Conservation (phyloP, 805 yeast species). For the Sugiyamaella mastotermitis region DNA sequence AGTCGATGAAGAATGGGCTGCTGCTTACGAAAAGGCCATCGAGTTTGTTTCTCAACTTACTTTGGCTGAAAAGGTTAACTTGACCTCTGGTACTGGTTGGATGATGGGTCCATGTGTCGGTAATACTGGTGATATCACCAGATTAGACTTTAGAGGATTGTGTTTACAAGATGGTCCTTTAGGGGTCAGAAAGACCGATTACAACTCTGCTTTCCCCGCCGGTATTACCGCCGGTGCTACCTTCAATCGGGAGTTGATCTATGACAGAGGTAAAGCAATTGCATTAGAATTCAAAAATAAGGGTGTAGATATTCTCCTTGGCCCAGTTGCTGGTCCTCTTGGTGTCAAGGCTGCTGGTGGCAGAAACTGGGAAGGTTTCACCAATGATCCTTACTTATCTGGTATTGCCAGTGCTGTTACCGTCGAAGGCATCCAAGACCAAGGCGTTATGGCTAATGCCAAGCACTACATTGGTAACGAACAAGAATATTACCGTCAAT, state of each 20-base stretch:
- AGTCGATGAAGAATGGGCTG: constrained; percentile 42
- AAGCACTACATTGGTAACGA: constrained; percentile 56
- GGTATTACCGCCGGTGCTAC: constrained; percentile 56
- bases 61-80: constrained; percentile 51
- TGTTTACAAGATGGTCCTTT: constrained; percentile 61
- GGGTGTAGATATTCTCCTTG: constrained; percentile 51
- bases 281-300: constrained; percentile 50
- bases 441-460: constrained; percentile 53
- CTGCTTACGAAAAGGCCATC: constrained; percentile 51
- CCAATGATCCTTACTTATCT: constrained; percentile 55
- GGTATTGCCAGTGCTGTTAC: constrained; percentile 50
- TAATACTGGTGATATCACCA: constrained; percentile 52
- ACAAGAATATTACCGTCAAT: constrained; percentile 55
- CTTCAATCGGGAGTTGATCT: constrained; percentile 47
- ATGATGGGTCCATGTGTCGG: constrained; percentile 59
- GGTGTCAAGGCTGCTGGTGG: constrained; percentile 61
- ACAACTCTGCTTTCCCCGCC: constrained; percentile 51
- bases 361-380: constrained; percentile 59
- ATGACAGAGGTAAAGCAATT: constrained; percentile 48
- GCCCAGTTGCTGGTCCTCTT: constrained; percentile 56
- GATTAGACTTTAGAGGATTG: constrained; percentile 47
- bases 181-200: constrained; percentile 54
- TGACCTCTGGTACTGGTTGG: constrained; percentile 62
- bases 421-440: constrained; percentile 50
- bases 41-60: constrained; percentile 52